Evolutionary conservation across 257 asterid species (phyloP).

Genomic region (Solanum paucissectum): DNA sequence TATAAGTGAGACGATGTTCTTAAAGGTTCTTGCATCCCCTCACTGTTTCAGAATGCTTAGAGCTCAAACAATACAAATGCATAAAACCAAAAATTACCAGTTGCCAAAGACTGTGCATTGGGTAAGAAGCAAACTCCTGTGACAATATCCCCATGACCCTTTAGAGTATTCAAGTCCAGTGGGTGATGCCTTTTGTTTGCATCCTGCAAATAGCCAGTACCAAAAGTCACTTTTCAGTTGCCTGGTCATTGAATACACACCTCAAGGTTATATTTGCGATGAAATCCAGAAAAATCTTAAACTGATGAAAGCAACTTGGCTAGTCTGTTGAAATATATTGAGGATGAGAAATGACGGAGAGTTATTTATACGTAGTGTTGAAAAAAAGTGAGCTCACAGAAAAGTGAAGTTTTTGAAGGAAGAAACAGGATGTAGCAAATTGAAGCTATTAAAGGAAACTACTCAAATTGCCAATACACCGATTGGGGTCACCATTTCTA

Average conservation of each 20-base stretch:
- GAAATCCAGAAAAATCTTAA: neutral
- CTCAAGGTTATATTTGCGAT: neutral
- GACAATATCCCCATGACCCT: conserved; percentile 94
- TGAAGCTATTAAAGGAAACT: neutral
- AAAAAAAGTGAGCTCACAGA: neutral
- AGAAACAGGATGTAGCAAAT: neutral
- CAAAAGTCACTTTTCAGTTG: neutral
- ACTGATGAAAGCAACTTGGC: neutral
- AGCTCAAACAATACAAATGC: neutral
- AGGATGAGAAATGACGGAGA: neutral
- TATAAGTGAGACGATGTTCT: neutral
- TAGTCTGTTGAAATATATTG: neutral
- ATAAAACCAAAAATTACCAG: conserved; percentile 37
- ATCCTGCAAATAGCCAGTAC: conserved; percentile 40
- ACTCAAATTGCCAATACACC: neutral
- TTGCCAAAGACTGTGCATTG: conserved; percentile 71
- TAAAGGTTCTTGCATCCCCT: neutral
- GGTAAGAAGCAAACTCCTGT: conserved; percentile 73
- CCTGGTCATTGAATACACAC: neutral
- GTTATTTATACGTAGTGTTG: neutral
- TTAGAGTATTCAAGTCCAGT: conserved; percentile 92
- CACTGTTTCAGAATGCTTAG: neutral
- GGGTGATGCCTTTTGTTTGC: conserved; percentile 74
- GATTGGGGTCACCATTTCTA: neutral
- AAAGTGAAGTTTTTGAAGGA: neutral